Evolutionary conservation across 305 asterid species (phyloP), one percentile per base, ranked within the genome.

Genomic region (Rubia tinctorum): DNA sequence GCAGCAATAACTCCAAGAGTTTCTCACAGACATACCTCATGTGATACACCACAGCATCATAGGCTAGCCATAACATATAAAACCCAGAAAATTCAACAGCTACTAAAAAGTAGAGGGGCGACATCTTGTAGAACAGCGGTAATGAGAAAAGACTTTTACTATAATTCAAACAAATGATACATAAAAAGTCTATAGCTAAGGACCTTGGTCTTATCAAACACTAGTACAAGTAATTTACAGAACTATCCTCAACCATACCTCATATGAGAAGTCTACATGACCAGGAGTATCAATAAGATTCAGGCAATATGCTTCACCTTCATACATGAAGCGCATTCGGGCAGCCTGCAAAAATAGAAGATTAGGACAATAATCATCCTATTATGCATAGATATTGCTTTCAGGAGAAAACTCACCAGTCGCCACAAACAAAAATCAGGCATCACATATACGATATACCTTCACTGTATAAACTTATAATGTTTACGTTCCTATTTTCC

Each of bases 261-360:
- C 99, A 80, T 95, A 95, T 27, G 99, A 95, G 90, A 95, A 91
- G 84, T 95, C 98, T 71, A 95, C 98, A 76, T 95, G 99, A 58
- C 99, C 99, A 10, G 99, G 99, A 71, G 99, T 95, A 73, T 95
- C 99, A 69, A 95, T 95, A 71, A 95, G 99, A 83, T 95, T 95
- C 82, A 95, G 88, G 86, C 98, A 92, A 82, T 90, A 89, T 68
- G 98, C 88, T 83, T 89, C 91, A 73, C 78, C 77, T 73, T 87
- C 86, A 79, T 84, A 78, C 76, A 86, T 59, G 83, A 75, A 92
- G 71, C 99, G 99, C 99, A 95, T 95, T 78, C 98, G 83, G 68
- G 98, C 98, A 81, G 99, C 98, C 99, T 95, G 81, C 82, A 79
- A 62, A 66, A 66, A 66, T 70, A 75, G 71, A 12, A 68, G 68